Percentiles rank a stretch among this genome's conserved stretches.
Evolutionary conservation across 2,329 filamentous ascomycete species (phyloP).

Genomic region (Cercospora sp.): DNA sequence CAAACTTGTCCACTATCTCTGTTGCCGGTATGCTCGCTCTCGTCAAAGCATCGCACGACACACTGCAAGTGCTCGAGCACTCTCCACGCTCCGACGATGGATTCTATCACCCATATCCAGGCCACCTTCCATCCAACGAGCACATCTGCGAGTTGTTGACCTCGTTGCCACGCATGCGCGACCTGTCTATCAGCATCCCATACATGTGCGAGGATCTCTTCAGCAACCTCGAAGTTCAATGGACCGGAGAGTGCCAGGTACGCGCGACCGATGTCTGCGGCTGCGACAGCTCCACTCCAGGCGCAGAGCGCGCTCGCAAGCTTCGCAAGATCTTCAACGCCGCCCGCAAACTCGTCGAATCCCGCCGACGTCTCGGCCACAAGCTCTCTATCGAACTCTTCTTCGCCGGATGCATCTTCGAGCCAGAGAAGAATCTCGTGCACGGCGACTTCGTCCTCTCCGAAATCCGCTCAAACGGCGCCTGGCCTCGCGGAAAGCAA

Average conservation of each 20-base stretch:
- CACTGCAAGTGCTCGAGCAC: constrained; percentile 54
- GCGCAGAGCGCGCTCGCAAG: constrained; percentile 36
- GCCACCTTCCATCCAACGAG: constrained; percentile 44
- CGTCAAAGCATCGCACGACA: constrained; percentile 50
- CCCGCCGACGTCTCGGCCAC: constrained; percentile 40
- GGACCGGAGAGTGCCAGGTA: constrained; percentile 51
- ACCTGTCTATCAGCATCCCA: constrained; percentile 51
- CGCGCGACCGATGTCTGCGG: constrained; percentile 52
- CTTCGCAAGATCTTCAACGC: constrained; percentile 45
- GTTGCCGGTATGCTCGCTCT: constrained; percentile 55
- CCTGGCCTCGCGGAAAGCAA: constrained; percentile 43
- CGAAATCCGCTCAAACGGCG: constrained; percentile 43
- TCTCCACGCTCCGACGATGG: constrained; percentile 55
- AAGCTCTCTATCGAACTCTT: constrained; percentile 52
- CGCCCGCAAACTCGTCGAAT: constrained; percentile 44
- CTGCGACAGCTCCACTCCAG: constrained; percentile 42
- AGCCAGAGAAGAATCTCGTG: constrained; percentile 47
- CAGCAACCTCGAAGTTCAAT: constrained; percentile 45
- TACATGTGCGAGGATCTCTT: constrained; percentile 52
- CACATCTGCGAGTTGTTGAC: constrained; percentile 52
- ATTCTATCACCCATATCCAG: constrained; percentile 54
- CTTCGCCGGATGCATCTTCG: constrained; percentile 55
- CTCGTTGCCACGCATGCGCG: constrained; percentile 49
- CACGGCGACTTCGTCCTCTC: constrained; percentile 52
- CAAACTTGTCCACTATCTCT: constrained; percentile 54